Percentiles rank a stretch among this genome's conserved stretches.
Conservation (phyloP, 345 rosid species). For the Citrus hindsii region DNA sequence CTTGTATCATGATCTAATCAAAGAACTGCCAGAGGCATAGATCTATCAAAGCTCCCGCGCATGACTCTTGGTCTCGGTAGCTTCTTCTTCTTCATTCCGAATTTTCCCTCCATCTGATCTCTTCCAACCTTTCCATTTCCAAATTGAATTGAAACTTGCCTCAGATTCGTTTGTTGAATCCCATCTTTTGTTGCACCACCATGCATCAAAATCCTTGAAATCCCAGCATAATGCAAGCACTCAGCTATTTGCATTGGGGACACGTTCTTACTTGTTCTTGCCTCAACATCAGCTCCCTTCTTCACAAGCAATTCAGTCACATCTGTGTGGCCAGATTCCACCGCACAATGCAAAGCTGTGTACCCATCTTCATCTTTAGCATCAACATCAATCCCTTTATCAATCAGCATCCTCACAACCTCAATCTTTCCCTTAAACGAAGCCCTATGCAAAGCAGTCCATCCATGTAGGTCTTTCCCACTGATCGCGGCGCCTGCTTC, state of each 20-base stretch:
- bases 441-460: slow-evolving; percentile 67
- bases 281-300: slow-evolving; percentile 49
- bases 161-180: background rate
- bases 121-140: slow-evolving; percentile 11
- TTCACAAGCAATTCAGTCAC: slow-evolving; percentile 55
- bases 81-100: slow-evolving; percentile 30
- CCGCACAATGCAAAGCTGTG: slow-evolving; percentile 64
- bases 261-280: slow-evolving; percentile 47
- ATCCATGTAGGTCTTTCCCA: slow-evolving; percentile 56
- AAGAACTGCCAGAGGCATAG: slow-evolving; percentile 39
- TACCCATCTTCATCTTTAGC: slow-evolving; percentile 62
- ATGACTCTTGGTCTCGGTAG: slow-evolving; percentile 21
- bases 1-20: background rate
- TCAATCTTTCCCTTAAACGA: slow-evolving; percentile 52
- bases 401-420: slow-evolving; percentile 35
- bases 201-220: slow-evolving; percentile 43
- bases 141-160: background rate
- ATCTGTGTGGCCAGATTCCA: slow-evolving; percentile 51
- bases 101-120: slow-evolving; percentile 13
- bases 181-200: slow-evolving; percentile 43
- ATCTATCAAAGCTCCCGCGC: slow-evolving; percentile 36
- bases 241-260: slow-evolving; percentile 51
- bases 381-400: slow-evolving; percentile 49
- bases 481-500: slow-evolving; percentile 51
- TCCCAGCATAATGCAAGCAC: slow-evolving; percentile 50